A percentile compares a stretch with the other conserved stretches of the same genome.
These are phyloP conservation scores for Agroathelia rolfsii DNA, from an alignment of 1,284 basidiomycete species.

Conservation along the genomic window DNA sequence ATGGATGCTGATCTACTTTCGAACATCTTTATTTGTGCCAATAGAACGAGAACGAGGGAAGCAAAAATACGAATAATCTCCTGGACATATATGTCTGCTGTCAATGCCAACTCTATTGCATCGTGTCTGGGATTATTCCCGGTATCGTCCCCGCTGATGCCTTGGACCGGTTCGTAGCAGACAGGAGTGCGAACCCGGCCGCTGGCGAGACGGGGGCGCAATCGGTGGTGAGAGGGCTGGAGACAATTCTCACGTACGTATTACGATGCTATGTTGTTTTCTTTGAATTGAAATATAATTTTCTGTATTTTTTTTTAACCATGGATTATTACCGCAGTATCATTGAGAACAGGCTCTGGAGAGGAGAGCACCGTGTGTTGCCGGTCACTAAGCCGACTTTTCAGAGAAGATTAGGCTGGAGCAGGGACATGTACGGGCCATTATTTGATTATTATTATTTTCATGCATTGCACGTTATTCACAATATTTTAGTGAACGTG, in stretches of 20 bases:
- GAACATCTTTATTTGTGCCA: too few species aligned
- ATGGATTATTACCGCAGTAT: conserved; percentile 32
- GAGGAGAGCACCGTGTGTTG: conserved; percentile 48
- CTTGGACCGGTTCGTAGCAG: too few species aligned
- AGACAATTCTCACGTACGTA: conserved; percentile 59
- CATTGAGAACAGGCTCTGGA: conserved; percentile 66
- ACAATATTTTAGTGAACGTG: conserved; percentile 26
- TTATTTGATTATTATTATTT: conserved; percentile 7
- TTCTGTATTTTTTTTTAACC: conserved; percentile 6
- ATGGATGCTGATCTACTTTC: too few species aligned
- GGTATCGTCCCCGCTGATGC: conserved; percentile 54
- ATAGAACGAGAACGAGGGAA: conserved; percentile 24
- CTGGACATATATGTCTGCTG: conserved; percentile 75
- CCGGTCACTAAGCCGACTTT: conserved; percentile 46
- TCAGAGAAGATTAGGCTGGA: conserved; percentile 60
- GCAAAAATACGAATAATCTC: conserved; percentile 28
- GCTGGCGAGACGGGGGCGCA: conserved; percentile 33
- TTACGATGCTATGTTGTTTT: conserved; percentile 1
- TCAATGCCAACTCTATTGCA: conserved; percentile 65
- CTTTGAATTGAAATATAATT: conserved; percentile 6
- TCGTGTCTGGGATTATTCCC: conserved; percentile 59
- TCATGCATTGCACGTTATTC: conserved; percentile 10
- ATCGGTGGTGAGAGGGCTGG: conserved; percentile 44
- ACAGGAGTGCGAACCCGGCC: too few species aligned
- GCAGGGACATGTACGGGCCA: conserved; percentile 39